These are phyloP conservation scores for Coniochaeta prunicola DNA, from an alignment of 2,329 filamentous ascomycete genomes.

Conservation along the genomic window DNA sequence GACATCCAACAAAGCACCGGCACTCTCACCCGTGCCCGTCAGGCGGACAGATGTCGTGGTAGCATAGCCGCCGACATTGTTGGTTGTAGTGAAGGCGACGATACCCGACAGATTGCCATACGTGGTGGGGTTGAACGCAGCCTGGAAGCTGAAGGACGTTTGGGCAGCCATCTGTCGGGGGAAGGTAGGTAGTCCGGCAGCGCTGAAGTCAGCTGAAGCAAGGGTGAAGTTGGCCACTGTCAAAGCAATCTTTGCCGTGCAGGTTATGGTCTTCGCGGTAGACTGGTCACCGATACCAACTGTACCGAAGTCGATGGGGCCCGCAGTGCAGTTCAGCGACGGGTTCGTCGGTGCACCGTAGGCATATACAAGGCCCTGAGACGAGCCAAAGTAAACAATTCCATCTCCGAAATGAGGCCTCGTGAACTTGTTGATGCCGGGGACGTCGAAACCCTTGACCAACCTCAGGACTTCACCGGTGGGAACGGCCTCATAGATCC, in stretches of 20 bases:
- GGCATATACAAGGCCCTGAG: conserved; percentile 43
- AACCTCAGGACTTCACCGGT: conserved; percentile 35
- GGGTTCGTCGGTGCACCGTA: conserved; percentile 48
- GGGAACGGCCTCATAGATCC: conserved; percentile 45
- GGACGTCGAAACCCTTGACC: conserved; percentile 43
- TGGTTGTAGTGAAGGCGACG: conserved; percentile 36
- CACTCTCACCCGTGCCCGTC: conserved; percentile 40
- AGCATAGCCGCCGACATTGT: conserved; percentile 36
- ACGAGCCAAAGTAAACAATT: conserved; percentile 46
- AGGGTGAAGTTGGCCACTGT: conserved; percentile 32
- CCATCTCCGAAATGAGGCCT: conserved; percentile 51
- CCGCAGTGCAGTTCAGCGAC: conserved; percentile 44
- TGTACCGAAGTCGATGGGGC: conserved; percentile 36
- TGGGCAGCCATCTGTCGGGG: conserved; percentile 23
- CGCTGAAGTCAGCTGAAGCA: conserved; percentile 26
- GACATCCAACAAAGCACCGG: conserved; percentile 35
- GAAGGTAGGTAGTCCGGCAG: conserved; percentile 20
- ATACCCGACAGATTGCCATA: conserved; percentile 41
- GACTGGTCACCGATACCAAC: conserved; percentile 31
- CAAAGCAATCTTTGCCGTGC: conserved; percentile 37
- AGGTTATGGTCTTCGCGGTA: conserved; percentile 30
- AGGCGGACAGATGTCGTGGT: conserved; percentile 37
- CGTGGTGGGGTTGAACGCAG: conserved; percentile 34
- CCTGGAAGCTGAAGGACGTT: conserved; percentile 32
- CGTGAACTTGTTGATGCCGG: conserved; percentile 47